phyloP scores from a whole-genome alignment of 1,284 basidiomycete genomes.

The Cerioporus squamosus region DNA sequence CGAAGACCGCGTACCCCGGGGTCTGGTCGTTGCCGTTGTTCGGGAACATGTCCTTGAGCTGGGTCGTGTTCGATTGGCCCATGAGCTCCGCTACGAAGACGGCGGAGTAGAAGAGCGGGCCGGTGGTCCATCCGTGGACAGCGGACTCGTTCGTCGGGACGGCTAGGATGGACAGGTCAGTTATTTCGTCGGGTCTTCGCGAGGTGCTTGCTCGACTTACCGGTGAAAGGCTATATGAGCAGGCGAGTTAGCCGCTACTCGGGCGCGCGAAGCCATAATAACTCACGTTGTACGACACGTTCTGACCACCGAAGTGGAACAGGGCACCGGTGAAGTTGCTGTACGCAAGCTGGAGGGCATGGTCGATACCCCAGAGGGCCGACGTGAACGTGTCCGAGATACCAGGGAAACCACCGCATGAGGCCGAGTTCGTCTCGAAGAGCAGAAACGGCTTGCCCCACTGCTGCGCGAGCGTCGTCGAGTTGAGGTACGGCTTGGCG shows the following conservation, averaged over 20 bases:
- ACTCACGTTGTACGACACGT: constrained; percentile 67
- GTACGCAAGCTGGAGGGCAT: constrained; percentile 48
- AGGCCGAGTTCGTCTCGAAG: constrained; percentile 83
- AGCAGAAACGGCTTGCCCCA: constrained; percentile 53
- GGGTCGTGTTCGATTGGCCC: constrained; percentile 58
- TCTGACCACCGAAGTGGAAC: constrained; percentile 70
- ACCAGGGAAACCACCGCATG: constrained; percentile 80
- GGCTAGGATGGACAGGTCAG: constrained; percentile 30
- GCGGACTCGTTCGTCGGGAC: constrained; percentile 63
- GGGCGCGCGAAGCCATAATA: background rate
- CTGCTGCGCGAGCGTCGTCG: constrained; percentile 48
- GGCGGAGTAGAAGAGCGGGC: constrained; percentile 70
- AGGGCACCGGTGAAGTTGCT: constrained; percentile 60
- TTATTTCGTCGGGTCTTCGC: constrained; percentile 4
- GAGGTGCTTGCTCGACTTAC: constrained; percentile 32
- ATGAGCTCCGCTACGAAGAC: constrained; percentile 71
- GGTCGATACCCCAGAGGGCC: constrained; percentile 48
- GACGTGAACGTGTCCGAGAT: constrained; percentile 64
- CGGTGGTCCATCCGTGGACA: constrained; percentile 63
- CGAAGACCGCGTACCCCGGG: constrained; percentile 76
- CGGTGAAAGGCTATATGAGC: constrained; percentile 47
- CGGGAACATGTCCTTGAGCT: constrained; percentile 60
- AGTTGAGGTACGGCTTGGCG: constrained; percentile 53
- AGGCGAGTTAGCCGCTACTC: background rate
- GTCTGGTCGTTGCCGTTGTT: constrained; percentile 56